A percentile compares a stretch with the other conserved stretches of the same genome.
Conservation (phyloP, 108 stramenopile genomes). For the Cyclotella sp. region DNA sequence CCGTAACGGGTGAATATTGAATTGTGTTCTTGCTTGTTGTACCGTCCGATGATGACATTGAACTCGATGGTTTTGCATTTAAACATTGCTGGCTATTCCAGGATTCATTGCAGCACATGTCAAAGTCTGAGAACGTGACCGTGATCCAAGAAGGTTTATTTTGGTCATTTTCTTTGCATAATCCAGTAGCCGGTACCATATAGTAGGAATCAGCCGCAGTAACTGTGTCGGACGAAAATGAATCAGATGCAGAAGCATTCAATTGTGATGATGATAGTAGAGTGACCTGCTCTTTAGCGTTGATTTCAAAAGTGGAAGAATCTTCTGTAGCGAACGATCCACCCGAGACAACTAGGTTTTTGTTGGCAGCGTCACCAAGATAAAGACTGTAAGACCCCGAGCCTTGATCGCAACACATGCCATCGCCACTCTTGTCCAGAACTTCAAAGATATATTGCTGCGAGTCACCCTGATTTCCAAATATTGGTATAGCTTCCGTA, state of each 20-base stretch:
- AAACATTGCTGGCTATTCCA: constrained; percentile 27
- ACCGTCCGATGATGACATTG: neutral
- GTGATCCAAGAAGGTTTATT: constrained; percentile 17
- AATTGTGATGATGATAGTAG: neutral
- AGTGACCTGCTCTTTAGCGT: constrained; percentile 6
- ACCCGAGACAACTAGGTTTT: constrained; percentile 23
- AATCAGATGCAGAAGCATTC: neutral
- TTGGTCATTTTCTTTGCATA: constrained; percentile 7
- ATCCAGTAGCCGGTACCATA: constrained; percentile 17
- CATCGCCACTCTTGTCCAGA: constrained; percentile 17
- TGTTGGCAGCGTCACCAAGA: constrained; percentile 15
- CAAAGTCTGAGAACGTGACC: constrained; percentile 6
- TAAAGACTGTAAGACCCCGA: constrained; percentile 25
- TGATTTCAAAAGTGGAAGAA: constrained; percentile 14
- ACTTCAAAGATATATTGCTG: constrained; percentile 29
- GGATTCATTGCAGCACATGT: constrained; percentile 19
- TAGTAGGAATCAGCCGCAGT: neutral
- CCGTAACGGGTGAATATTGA: constrained; percentile 33
- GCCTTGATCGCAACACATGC: constrained; percentile 26
- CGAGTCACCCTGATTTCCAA: constrained; percentile 9
- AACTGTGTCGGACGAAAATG: neutral
- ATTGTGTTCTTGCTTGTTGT: neutral
- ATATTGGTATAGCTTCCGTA: constrained; percentile 34
- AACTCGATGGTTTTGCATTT: neutral
- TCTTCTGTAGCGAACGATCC: constrained; percentile 12